phyloP scores from a whole-genome alignment of 306 rosid species.

The Prunus dulcis region DNA sequence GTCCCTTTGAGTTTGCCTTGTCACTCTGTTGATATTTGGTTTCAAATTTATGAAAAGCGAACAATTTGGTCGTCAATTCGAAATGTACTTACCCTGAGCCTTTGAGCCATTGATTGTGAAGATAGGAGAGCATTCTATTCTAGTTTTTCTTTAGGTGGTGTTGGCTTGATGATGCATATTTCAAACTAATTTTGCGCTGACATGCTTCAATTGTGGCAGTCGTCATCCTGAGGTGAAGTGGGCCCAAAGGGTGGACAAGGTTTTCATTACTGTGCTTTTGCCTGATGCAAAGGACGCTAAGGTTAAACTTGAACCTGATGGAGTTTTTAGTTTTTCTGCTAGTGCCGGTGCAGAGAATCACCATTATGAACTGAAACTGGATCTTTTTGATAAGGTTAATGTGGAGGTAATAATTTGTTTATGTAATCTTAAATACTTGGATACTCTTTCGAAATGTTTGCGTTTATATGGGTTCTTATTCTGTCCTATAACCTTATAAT shows the following conservation, averaged over 20 bases:
- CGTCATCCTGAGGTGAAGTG: slow-evolving; percentile 99
- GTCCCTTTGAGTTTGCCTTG: not conserved
- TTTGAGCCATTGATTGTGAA: not conserved
- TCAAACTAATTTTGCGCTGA: not conserved
- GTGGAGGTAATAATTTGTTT: slow-evolving; percentile 56
- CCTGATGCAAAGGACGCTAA: slow-evolving; percentile 79
- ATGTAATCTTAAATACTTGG: not conserved
- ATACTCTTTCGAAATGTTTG: not conserved
- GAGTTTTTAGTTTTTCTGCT: slow-evolving; percentile 64
- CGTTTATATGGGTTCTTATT: not conserved
- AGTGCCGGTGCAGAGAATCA: slow-evolving; percentile 70
- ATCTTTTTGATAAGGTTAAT: slow-evolving; percentile 86
- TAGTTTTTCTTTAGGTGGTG: not conserved
- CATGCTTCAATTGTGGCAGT: slow-evolving; percentile 31
- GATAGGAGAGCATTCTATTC: not conserved
- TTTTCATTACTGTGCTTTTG: slow-evolving; percentile 71
- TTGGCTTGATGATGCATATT: not conserved
- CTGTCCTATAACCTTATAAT: not conserved
- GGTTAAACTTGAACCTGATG: slow-evolving; percentile 88
- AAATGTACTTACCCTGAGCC: not conserved
- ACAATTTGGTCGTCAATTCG: not conserved
- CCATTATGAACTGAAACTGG: slow-evolving; percentile 68
- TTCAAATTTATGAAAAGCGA: not conserved
- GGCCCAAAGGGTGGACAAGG: slow-evolving; percentile 95
- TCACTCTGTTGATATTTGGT: not conserved